These are phyloP conservation scores for Peronospora tabacina DNA, from an alignment of 352 stramenopile genomes.

Conservation along the genomic window DNA sequence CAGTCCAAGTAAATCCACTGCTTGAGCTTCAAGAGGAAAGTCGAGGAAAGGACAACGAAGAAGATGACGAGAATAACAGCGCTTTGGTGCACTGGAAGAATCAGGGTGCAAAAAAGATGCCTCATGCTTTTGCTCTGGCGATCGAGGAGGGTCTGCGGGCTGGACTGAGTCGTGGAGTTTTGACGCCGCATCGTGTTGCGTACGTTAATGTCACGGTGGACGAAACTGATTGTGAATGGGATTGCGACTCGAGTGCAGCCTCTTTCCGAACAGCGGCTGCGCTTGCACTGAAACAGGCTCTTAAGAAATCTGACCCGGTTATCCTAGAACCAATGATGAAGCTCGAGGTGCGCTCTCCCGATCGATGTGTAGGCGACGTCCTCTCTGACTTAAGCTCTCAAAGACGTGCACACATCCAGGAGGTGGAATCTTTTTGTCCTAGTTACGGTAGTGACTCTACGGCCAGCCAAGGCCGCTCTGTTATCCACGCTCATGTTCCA, in stretches of 20 bases:
- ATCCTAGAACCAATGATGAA: conserved; percentile 77
- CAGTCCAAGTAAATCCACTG: conserved; percentile 41
- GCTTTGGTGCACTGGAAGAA: conserved; percentile 60
- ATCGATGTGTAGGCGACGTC: conserved; percentile 60
- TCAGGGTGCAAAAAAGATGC: conserved; percentile 43
- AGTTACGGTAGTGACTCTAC: conserved; percentile 16
- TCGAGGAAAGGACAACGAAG: conserved; percentile 10
- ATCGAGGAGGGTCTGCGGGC: conserved; percentile 61
- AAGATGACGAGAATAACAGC: conserved; percentile 28
- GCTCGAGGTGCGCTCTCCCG: conserved; percentile 56
- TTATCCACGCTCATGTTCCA: conserved; percentile 60
- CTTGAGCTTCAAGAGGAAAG: conserved; percentile 30
- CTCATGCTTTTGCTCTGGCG: conserved; percentile 51
- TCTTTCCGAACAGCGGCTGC: conserved; percentile 53
- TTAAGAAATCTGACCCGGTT: conserved; percentile 42
- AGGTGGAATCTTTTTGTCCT: conserved; percentile 36
- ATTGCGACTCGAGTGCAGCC: conserved; percentile 56
- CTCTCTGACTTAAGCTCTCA: conserved; percentile 69
- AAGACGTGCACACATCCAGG: conserved; percentile 56
- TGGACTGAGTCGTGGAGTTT: conserved; percentile 48
- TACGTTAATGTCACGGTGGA: conserved; percentile 63
- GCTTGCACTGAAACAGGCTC: conserved; percentile 47
- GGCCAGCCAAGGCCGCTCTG: conserved; percentile 34
- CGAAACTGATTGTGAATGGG: conserved; percentile 47
- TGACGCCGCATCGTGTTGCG: conserved; percentile 51